Conservation (phyloP, 345 rosid species). For the Boechera divaricarpa region DNA sequence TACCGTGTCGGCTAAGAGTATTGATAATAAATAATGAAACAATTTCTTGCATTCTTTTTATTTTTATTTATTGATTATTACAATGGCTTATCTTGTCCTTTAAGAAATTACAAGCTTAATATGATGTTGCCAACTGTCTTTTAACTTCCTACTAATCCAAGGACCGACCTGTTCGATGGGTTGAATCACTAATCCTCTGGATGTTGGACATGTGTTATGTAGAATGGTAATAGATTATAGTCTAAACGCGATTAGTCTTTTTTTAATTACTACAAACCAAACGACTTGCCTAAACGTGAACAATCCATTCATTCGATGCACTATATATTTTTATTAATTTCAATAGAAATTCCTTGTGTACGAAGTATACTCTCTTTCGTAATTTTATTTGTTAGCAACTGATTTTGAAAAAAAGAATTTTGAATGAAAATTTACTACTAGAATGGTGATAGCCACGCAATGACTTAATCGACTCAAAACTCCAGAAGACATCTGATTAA, state of each 20-base stretch:
- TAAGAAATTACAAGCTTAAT: no score
- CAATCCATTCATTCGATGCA: neutral
- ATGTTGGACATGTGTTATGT: conserved; percentile 37
- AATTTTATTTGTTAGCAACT: conserved; percentile 14
- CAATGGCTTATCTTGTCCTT: no score
- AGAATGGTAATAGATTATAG: conserved; percentile 13
- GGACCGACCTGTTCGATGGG: conserved; percentile 15
- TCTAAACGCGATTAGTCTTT: conserved; percentile 26
- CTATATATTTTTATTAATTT: neutral
- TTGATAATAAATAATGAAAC: no score
- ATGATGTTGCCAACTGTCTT: no score
- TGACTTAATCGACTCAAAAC: conserved; percentile 30
- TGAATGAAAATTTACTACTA: neutral
- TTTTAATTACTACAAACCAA: neutral
- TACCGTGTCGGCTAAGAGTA: no score
- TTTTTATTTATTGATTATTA: no score
- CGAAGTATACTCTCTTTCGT: conserved; percentile 1
- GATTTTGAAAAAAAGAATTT: neutral
- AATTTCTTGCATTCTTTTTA: no score
- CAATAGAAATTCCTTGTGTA: conserved; percentile 6
- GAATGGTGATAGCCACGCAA: conserved; percentile 10
- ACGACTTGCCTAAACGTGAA: conserved; percentile 19
- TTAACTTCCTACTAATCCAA: no score
- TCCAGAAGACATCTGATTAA: conserved; percentile 6
- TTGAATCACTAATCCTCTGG: conserved; percentile 21